These are phyloP conservation scores for Botryosphaeria dothidea DNA, from an alignment of 2,329 filamentous ascomycete genomes.

Conservation along the genomic window DNA sequence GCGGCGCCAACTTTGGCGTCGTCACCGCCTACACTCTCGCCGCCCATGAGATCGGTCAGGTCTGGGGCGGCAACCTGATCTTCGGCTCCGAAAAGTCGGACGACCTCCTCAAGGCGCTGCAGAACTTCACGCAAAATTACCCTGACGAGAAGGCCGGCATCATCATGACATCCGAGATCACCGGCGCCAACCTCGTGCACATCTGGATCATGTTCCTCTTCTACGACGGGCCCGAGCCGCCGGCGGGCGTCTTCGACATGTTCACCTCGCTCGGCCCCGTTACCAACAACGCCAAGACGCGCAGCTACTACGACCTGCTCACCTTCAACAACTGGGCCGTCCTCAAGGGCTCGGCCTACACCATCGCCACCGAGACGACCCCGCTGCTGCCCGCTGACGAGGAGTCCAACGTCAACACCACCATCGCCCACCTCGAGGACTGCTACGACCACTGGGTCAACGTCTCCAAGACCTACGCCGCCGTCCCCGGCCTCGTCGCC, in stretches of 20 bases:
- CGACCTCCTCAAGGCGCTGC: slow-evolving; percentile 49
- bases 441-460: slow-evolving; percentile 32
- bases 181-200: slow-evolving; percentile 46
- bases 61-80: slow-evolving; percentile 53
- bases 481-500: slow-evolving; percentile 34
- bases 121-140: slow-evolving; percentile 60
- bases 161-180: slow-evolving; percentile 57
- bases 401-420: slow-evolving; percentile 24
- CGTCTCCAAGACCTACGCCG: slow-evolving; percentile 26
- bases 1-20: slow-evolving; percentile 47
- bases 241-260: slow-evolving; percentile 56
- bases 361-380: slow-evolving; percentile 37
- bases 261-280: slow-evolving; percentile 53
- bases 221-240: slow-evolving; percentile 61
- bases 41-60: slow-evolving; percentile 28
- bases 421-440: background rate
- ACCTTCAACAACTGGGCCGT: slow-evolving; percentile 46
- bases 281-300: slow-evolving; percentile 49
- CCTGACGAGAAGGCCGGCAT: slow-evolving; percentile 61
- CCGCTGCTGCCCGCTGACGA: slow-evolving; percentile 22
- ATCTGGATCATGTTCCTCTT: slow-evolving; percentile 64
- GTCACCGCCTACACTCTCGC: slow-evolving; percentile 38
- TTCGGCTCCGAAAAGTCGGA: slow-evolving; percentile 40
- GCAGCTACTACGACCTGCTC: slow-evolving; percentile 51
- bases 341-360: slow-evolving; percentile 34